Conservation (phyloP, 2,329 filamentous ascomycete genomes). For the Aspergillus neotritici region DNA sequence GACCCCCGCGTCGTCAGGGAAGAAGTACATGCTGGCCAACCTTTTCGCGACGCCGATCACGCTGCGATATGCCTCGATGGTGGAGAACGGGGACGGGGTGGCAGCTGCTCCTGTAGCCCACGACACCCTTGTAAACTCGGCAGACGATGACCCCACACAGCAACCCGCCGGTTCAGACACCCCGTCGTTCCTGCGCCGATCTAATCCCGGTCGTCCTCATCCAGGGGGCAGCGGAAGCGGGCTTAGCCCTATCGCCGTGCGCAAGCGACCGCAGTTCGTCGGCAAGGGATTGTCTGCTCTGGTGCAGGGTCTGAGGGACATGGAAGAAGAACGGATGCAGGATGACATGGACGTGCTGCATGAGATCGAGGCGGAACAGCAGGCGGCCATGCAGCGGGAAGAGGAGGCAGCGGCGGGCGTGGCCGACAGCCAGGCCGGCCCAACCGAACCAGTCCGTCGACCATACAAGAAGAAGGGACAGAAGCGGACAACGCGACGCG, state of each 20-base stretch:
- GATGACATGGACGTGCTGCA: slow-evolving; percentile 41
- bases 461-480: slow-evolving; percentile 46
- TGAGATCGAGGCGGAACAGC: slow-evolving; percentile 39
- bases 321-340: slow-evolving; percentile 38
- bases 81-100: slow-evolving; percentile 28
- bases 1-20: slow-evolving; percentile 41
- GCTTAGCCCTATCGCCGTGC: slow-evolving; percentile 35
- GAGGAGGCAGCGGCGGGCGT: slow-evolving; percentile 19
- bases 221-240: slow-evolving; percentile 12
- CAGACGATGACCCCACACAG: slow-evolving; percentile 1
- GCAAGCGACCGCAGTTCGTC: slow-evolving; percentile 32
- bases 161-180: slow-evolving; percentile 29
- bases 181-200: slow-evolving; percentile 36
- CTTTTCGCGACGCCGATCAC: slow-evolving; percentile 44
- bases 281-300: slow-evolving; percentile 37
- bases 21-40: slow-evolving; percentile 41
- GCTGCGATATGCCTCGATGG: slow-evolving; percentile 37
- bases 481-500: slow-evolving; percentile 43
- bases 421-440: slow-evolving; percentile 32
- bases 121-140: slow-evolving; percentile 1
- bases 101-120: background rate
- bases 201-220: slow-evolving; percentile 27
- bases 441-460: slow-evolving; percentile 9
- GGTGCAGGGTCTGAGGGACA: slow-evolving; percentile 35
- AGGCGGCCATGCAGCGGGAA: slow-evolving; percentile 16